These are phyloP conservation scores for Talaromyces verruculosus DNA, from an alignment of 2,329 filamentous ascomycete genomes.

Conservation along the genomic window DNA sequence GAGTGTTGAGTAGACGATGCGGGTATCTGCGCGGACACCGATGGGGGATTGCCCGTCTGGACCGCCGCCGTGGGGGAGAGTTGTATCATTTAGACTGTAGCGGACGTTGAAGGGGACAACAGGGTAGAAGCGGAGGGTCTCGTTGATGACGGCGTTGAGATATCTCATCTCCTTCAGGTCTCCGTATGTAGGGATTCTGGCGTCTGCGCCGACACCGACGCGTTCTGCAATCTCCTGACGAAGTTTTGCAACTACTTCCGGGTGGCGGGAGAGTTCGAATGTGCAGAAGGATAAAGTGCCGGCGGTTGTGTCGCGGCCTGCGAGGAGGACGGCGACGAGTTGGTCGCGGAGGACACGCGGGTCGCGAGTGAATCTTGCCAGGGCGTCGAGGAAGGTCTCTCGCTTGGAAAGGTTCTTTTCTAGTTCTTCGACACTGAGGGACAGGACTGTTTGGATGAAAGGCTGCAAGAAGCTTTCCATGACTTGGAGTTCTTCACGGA, in stretches of 20 bases:
- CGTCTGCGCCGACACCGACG: constrained; percentile 61
- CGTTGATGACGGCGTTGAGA: constrained; percentile 68
- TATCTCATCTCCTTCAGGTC: constrained; percentile 89
- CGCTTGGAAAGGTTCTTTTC: constrained; percentile 61
- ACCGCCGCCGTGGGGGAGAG: constrained; percentile 65
- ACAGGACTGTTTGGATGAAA: constrained; percentile 73
- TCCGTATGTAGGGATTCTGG: constrained; percentile 61
- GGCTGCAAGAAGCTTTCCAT: constrained; percentile 75
- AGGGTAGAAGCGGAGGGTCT: constrained; percentile 75
- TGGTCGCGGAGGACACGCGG: constrained; percentile 73
- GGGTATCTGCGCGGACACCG: constrained; percentile 50
- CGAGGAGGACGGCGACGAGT: constrained; percentile 76
- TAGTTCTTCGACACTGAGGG: constrained; percentile 68
- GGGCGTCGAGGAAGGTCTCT: constrained; percentile 58
- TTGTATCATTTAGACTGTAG: constrained; percentile 69
- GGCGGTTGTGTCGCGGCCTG: constrained; percentile 81
- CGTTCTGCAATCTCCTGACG: constrained; percentile 72
- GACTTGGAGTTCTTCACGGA: constrained; percentile 62
- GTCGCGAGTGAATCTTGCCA: constrained; percentile 73
- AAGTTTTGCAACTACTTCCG: constrained; percentile 63
- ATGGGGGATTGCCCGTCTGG: constrained; percentile 48
- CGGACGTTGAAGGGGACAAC: constrained; percentile 78
- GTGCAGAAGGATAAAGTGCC: constrained; percentile 76
- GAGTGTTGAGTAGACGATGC: constrained; percentile 53
- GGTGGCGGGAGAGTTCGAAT: constrained; percentile 75